Evolutionary conservation across 176 grass and related monocot species (phyloP).

Genomic region (Musa troglodytarum): DNA sequence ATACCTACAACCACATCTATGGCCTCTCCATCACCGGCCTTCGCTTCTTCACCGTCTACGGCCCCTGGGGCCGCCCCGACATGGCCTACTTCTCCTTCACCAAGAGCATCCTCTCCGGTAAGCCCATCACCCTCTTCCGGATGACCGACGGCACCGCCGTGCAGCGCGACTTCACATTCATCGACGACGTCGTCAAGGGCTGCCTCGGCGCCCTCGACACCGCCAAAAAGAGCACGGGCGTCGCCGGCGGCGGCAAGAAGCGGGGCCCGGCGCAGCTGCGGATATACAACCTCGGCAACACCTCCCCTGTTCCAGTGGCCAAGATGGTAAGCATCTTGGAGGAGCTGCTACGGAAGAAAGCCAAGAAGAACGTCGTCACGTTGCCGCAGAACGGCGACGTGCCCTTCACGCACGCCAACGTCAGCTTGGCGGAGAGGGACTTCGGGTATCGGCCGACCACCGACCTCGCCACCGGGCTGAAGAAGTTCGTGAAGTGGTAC

Average conservation of each 20-base stretch:
- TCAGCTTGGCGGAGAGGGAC: constrained; percentile 4
- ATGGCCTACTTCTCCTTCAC: constrained; percentile 19
- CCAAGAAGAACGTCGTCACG: constrained; percentile 9
- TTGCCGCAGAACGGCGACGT: constrained; percentile 15
- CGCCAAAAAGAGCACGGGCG: constrained; percentile 14
- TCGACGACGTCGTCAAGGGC: constrained; percentile 9
- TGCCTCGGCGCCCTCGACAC: constrained; percentile 16
- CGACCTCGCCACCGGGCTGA: constrained; percentile 9
- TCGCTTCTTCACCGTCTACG: constrained; percentile 18
- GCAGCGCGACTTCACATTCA: constrained; percentile 17
- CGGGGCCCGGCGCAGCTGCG: constrained; percentile 2
- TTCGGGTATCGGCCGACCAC: constrained; percentile 12
- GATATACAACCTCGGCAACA: constrained; percentile 15
- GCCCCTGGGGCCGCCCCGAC: constrained; percentile 15
- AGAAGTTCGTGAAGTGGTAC: constrained; percentile 10
- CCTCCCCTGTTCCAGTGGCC: not conserved
- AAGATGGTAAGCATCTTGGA: constrained; percentile 11
- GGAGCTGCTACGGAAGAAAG: constrained; percentile 1
- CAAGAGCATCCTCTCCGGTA: not conserved
- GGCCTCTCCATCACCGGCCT: constrained; percentile 18
- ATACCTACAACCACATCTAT: constrained; percentile 15
- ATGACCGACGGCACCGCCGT: constrained; percentile 7
- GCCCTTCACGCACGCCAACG: constrained; percentile 12
- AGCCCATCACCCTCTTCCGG: constrained; percentile 12
- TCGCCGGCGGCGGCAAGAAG: constrained; percentile 4